Base-by-base conservation (phyloP, 148 eudicot species). In the Chenopodium berlandieri region DNA sequence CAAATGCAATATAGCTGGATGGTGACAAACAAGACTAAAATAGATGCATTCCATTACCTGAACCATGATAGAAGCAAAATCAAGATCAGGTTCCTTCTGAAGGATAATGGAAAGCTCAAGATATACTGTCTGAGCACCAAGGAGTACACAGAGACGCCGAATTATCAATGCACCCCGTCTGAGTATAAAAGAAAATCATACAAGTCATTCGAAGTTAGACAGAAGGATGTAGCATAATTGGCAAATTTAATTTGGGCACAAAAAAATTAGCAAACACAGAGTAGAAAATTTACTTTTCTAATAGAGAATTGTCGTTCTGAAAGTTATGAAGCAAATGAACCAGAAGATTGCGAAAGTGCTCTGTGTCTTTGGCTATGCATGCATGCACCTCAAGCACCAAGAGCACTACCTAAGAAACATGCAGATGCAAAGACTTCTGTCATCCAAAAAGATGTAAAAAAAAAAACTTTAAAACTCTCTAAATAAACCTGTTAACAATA, bases 321-420 rank as follows among this genome's bases (percentile, higher is more conserved):
- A 97, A 97, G 71, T 87, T 90, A 71, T 89, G 84, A 76, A 94
- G 89, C 82, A 97, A 86, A 89, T 85, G 91, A 78, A 90, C 93
- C 83, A 97, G 86, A 88, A 97, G 99, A 54, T 94, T 86, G 66
- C 82, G 93, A 78, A 97, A 97, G 84, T 92, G 92, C 64, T 80
- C 81, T 20, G 83, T 88, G 78, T 97, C 99, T 87, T 88, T 87
- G 75, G 99, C 99, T 76, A 97, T 94, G 86, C 92, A 92, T 56
- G 99, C 98, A 92, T 94, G 98, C 86, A 97, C 99, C 84, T 92
- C 95, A 76, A 97, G 98, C 86, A 91, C 98, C 91, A 91, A 84
- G 44, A 97, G 92, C 84, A 97, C 99, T 79, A 97, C 99, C 98
- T 94, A 82, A 70, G 65, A 81, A 65, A 81, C 77, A 67, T 63